Conservation (phyloP, 2,329 filamentous ascomycete genomes). For the Penicillium sp. region DNA sequence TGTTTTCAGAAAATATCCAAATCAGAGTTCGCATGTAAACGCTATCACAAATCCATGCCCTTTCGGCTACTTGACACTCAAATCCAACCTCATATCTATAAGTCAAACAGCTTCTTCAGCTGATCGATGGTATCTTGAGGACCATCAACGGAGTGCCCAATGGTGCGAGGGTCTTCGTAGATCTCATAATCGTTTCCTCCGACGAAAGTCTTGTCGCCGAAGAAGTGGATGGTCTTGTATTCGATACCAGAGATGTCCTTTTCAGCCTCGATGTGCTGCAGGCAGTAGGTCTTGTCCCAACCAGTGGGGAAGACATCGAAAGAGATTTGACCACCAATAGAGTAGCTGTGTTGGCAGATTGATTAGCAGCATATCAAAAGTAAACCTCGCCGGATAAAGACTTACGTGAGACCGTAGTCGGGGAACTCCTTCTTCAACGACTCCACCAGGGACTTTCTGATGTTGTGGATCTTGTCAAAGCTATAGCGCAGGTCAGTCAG, state of each 20-base stretch:
- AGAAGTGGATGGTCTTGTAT: constrained; percentile 93
- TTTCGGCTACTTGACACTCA: neutral
- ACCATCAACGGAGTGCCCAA: constrained; percentile 77
- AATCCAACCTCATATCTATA: constrained; percentile 44
- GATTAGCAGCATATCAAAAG: constrained; percentile 9
- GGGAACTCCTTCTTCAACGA: constrained; percentile 77
- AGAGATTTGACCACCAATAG: constrained; percentile 95
- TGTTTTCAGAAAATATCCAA: neutral
- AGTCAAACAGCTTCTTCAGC: constrained; percentile 76
- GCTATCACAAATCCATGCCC: constrained; percentile 17
- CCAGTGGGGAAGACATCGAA: constrained; percentile 96
- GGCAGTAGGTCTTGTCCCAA: constrained; percentile 99
- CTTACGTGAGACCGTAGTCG: constrained; percentile 79
- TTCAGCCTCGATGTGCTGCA: constrained; percentile 81
- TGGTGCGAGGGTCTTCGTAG: constrained; percentile 75
- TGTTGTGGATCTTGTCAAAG: constrained; percentile 75
- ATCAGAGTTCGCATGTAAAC: constrained; percentile 16
- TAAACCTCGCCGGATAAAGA: constrained; percentile 24
- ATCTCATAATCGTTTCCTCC: constrained; percentile 98
- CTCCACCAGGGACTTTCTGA: constrained; percentile 74
- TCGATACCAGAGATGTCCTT: constrained; percentile 61
- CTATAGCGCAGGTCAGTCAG: constrained; percentile 25
- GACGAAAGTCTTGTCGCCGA: constrained; percentile 89
- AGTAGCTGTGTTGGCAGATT: constrained; percentile 60
- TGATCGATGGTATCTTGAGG: constrained; percentile 80